Conservation (phyloP, 2,329 filamentous ascomycete genomes). For the Penicillium fuscoglaucum region DNA sequence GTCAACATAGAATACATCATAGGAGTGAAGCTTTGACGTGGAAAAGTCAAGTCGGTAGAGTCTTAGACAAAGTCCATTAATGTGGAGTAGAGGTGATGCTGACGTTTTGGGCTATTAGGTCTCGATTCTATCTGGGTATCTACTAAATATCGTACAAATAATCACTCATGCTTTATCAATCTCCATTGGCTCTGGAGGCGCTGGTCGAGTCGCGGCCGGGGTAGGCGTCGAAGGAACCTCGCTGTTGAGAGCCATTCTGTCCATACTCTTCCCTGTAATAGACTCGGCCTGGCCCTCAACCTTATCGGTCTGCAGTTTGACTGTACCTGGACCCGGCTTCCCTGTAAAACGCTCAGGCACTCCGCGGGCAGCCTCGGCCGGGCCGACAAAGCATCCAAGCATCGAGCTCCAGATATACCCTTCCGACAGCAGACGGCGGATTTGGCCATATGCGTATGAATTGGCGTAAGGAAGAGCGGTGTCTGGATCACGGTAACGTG, state of each 20-base stretch:
- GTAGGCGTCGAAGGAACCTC: constrained; percentile 7
- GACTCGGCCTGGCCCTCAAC: constrained; percentile 16
- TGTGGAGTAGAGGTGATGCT: constrained; percentile 10
- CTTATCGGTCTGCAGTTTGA: neutral
- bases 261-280: constrained; percentile 1
- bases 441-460: constrained; percentile 72
- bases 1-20: constrained; percentile 9
- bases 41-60: neutral
- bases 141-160: constrained; percentile 8
- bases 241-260: neutral
- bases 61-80: constrained; percentile 10
- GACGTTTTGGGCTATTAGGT: constrained; percentile 7
- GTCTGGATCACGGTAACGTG: constrained; percentile 79
- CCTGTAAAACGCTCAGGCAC: constrained; percentile 73
- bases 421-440: constrained; percentile 70
- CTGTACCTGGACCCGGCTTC: constrained; percentile 6
- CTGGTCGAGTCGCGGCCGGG: neutral
- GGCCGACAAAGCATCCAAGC: constrained; percentile 80
- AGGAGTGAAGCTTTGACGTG: neutral
- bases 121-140: constrained; percentile 14
- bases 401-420: constrained; percentile 81
- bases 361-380: constrained; percentile 59
- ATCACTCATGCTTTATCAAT: constrained; percentile 12
- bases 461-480: constrained; percentile 83
- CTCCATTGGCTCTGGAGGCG: constrained; percentile 18